Base-by-base conservation (phyloP, 129 eudicot species). In the Saussurea involucrata region DNA sequence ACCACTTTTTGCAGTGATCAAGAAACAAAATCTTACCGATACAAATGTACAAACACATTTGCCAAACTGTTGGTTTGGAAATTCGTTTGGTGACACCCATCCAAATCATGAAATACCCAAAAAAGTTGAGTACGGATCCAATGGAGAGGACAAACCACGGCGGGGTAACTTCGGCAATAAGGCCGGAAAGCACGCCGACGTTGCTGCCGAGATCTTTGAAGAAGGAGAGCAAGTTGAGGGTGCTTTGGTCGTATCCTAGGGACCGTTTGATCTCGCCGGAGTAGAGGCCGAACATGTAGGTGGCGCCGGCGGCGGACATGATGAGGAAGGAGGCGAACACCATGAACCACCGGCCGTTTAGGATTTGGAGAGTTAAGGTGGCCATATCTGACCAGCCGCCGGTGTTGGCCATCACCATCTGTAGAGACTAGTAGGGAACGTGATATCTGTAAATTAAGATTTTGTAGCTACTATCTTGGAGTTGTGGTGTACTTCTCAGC, bases 31-130 rank as follows among this genome's bases (percentile, higher is more conserved):
- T 72, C 83, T 46, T 55, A 79, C 83, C 97, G 27, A 92, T 80
- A 72, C 98, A 92, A 12, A 92, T 90, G 80, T 90, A 92, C 25
- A 90, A 37, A 80, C 96, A 92, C 98, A 92, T 92, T 68, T 87
- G 93, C 98, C 98, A 92, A 17, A 90, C 87, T 1, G 87, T 77
- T 8, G 96, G 95, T 25, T 71, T 88, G 6, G 98, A 3, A 22
- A 90, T 92, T 55, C 72, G 80, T 68, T 85, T 85, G 34, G 90
- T 82, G 17, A 92, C 98, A 44, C 92, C 96, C 6, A 92, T 80
- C 98, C 98, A 92, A 8, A 92, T 90, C 97, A 92, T 92, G 69
- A 92, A 83, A 85, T 92, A 92, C 63, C 97, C 97, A 18, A 86
- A 89, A 72, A 92, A 86, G 11, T 92, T 92, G 4, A 92, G 86